Conservation (phyloP, 2,329 filamentous ascomycete genomes). For the Graphiopsis chlorocephala region DNA sequence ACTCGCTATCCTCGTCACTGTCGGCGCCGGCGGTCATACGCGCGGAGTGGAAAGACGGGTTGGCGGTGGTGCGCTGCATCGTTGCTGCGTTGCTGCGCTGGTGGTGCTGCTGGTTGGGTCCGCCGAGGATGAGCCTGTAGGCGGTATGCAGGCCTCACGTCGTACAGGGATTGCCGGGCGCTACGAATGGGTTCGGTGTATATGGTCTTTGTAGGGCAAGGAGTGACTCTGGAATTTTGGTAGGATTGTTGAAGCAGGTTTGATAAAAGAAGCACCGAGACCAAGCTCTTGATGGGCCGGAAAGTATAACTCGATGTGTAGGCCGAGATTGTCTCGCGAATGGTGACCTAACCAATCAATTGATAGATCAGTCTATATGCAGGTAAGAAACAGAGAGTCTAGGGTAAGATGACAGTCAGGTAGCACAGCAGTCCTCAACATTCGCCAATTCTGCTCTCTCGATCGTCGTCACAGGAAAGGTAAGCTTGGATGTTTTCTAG, state of each 20-base stretch:
- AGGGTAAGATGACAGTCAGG: background rate
- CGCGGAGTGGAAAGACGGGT: constrained; percentile 27
- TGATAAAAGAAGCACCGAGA: background rate
- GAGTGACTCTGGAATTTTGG: background rate
- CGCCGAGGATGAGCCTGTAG: background rate
- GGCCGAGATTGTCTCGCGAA: background rate
- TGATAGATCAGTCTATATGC: background rate
- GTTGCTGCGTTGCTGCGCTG: constrained; percentile 11
- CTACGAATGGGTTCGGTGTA: background rate
- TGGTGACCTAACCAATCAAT: background rate
- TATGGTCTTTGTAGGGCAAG: background rate
- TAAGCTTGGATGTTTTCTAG: background rate
- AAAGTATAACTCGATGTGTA: background rate
- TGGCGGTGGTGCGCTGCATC: constrained; percentile 32
- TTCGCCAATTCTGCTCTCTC: background rate
- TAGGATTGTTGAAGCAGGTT: background rate
- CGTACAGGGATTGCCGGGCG: background rate
- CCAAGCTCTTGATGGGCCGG: background rate
- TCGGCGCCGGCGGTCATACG: constrained; percentile 24
- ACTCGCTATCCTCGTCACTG: constrained; percentile 24
- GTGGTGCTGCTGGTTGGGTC: background rate
- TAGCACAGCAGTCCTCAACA: background rate
- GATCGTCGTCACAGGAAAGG: background rate
- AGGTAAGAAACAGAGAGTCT: background rate
- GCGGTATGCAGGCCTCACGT: background rate